Conservation (phyloP, 2,329 filamentous ascomycete species). For the Venturia carpophila region DNA sequence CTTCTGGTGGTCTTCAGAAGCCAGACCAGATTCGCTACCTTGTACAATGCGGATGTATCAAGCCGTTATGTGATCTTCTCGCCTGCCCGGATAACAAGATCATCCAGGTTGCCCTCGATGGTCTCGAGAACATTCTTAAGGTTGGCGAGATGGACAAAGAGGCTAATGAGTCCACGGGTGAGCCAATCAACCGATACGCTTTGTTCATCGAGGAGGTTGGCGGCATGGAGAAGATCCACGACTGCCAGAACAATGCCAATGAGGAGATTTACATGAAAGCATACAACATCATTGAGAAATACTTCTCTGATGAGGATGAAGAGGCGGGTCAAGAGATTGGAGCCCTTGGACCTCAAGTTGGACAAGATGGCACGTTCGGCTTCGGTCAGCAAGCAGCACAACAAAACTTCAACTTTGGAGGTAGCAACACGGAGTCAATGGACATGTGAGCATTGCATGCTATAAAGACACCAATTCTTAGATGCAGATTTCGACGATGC, state of each 20-base stretch:
- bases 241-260: constrained; percentile 99
- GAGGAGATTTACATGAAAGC: constrained; percentile 99
- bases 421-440: constrained; percentile 18
- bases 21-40: constrained; percentile 97
- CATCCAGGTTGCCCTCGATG: constrained; percentile 95
- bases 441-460: constrained; percentile 24
- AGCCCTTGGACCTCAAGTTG: constrained; percentile 64
- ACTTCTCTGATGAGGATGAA: constrained; percentile 98
- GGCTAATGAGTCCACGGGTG: constrained; percentile 59
- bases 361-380: constrained; percentile 64
- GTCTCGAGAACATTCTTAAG: constrained; percentile 98
- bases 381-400: constrained; percentile 58
- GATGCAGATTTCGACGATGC: not conserved
- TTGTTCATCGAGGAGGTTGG: constrained; percentile 98
- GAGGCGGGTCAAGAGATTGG: constrained; percentile 59
- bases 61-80: constrained; percentile 90
- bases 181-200: constrained; percentile 88
- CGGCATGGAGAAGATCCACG: constrained; percentile 99
- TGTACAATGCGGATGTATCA: constrained; percentile 89
- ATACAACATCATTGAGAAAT: constrained; percentile 99
- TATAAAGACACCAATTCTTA: constrained; percentile 2
- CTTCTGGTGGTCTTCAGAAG: constrained; percentile 94
- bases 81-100: constrained; percentile 99
- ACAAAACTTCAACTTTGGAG: constrained; percentile 18
- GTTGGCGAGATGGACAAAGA: constrained; percentile 98